Evolutionary conservation across 805 yeast genomes (phyloP).

Genomic region (Sungouiella blattae): DNA sequence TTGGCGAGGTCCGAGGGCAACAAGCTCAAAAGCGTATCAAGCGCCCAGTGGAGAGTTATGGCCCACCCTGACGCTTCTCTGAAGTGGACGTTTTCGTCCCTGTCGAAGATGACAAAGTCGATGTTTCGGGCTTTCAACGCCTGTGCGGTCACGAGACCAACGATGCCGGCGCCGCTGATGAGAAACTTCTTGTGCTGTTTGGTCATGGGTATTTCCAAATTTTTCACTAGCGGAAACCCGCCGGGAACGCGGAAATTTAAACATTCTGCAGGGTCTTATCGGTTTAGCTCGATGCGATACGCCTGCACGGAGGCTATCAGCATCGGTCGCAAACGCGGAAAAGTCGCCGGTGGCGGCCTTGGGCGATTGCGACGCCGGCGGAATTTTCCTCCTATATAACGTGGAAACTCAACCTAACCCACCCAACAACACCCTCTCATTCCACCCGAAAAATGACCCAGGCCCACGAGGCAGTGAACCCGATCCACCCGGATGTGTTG

Average conservation of each 20-base stretch:
- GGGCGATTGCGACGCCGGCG: not conserved
- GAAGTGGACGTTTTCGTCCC: slow-evolving; percentile 19
- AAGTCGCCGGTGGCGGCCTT: not conserved
- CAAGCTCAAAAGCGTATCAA: slow-evolving; percentile 17
- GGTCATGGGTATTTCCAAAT: too few relatives aligned
- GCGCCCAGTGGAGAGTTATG: slow-evolving; percentile 28
- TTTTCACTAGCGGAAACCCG: too few relatives aligned
- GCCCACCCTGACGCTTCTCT: slow-evolving; percentile 30
- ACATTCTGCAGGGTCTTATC: too few relatives aligned
- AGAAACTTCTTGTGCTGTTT: not conserved
- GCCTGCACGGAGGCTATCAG: too few relatives aligned
- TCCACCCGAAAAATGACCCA: not conserved
- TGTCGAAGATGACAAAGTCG: slow-evolving; percentile 23
- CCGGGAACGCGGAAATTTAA: too few relatives aligned
- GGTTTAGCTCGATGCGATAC: too few relatives aligned
- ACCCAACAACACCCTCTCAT: too few relatives aligned
- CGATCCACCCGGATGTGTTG: slow-evolving; percentile 5
- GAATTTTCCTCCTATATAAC: not conserved
- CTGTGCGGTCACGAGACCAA: slow-evolving; percentile 18
- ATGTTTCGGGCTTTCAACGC: slow-evolving; percentile 19
- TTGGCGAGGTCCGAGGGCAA: slow-evolving; percentile 18
- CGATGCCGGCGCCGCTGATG: slow-evolving; percentile 7
- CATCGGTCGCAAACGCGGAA: not conserved
- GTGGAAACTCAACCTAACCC: too few relatives aligned
- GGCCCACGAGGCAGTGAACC: slow-evolving; percentile 6